These are phyloP conservation scores for Aegilops longissima DNA, from an alignment of 176 grass and related monocot genomes.

Conservation along the genomic window DNA sequence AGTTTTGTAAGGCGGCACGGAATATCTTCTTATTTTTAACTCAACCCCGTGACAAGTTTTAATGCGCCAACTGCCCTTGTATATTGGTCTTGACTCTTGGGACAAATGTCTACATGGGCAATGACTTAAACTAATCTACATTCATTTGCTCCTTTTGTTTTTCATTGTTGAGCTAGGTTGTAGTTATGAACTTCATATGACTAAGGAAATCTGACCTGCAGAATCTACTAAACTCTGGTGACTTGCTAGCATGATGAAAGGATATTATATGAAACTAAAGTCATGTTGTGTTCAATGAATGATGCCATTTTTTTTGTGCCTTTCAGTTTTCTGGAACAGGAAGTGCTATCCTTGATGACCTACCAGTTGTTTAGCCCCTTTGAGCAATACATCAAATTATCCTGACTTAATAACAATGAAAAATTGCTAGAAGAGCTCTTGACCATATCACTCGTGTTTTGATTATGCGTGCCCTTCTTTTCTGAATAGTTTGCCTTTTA, in stretches of 20 bases:
- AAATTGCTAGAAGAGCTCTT: background rate
- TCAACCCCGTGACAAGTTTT: background rate
- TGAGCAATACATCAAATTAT: background rate
- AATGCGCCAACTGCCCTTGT: background rate
- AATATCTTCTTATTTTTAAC: background rate
- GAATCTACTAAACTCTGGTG: too few relatives aligned
- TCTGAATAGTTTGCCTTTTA: background rate
- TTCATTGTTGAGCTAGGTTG: too few relatives aligned
- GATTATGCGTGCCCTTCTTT: background rate
- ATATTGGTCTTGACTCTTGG: too few relatives aligned
- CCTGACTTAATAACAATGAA: background rate
- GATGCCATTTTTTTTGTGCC: background rate
- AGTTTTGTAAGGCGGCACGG: background rate
- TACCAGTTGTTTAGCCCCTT: background rate
- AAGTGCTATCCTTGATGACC: slow-evolving; percentile 3
- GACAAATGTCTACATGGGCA: too few relatives aligned
- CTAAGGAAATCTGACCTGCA: too few relatives aligned
- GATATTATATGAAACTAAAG: background rate
- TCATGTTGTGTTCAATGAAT: background rate
- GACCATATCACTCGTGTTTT: background rate
- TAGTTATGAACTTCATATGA: too few relatives aligned
- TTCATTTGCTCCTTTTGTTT: too few relatives aligned
- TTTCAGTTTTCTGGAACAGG: background rate
- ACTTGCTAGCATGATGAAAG: background rate
- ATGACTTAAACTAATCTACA: too few relatives aligned